Evolutionary conservation across 1,284 basidiomycete genomes (phyloP), one percentile per base, ranked within the genome.

Genomic region (Ceratobasidium sp.): DNA sequence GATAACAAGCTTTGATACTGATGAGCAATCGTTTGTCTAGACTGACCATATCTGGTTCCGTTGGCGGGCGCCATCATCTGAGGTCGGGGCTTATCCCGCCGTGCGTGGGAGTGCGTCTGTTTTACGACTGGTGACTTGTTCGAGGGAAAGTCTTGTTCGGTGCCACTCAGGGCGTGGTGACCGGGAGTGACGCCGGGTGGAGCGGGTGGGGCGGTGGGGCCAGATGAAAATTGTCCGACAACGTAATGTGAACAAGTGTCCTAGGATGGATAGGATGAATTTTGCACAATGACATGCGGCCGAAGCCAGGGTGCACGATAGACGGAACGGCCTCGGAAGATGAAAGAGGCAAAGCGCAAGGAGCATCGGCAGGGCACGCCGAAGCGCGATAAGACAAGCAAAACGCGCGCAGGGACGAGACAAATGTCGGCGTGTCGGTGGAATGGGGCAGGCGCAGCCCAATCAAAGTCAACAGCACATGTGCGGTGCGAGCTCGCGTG

Each of bases 51-150:
- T 62, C 59, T n/a, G 59, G 12, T 44, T 64, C 0, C 41, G 20
- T 46, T 50, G 65, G 44, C 65, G 65, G 65, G 65, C 48, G 46
- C 65, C 48, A 67, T 48, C 65, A 67, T 67, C 65, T 67, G 65
- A 67, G 65, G 65, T 67, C 65, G 65, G 65, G 65, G 44, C 65
- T 67, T 30, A 67, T 67, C 69, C 69, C 69, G 52, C 52, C 69
- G 55, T 12, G 41, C 54, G 55, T 73, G 69, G 27, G 68, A 73
- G 44, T 73, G 69, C 54, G 69, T 23, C 52, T 57, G 41, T 59
- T 60, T 60, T 73, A 73, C 57, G 69, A 73, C 69, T 73, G 69
- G 69, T 30, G 27, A 30, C 27, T 30, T 30, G 27, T 30, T 30
- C 27, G 27, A 30, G 27, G 27, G 27, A 30, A 30, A 30, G 27